Evolutionary conservation across 192 early-diverging fungal species (phyloP), one percentile per base, ranked within the genome.

Genomic region (Backusella liffmaniae): DNA sequence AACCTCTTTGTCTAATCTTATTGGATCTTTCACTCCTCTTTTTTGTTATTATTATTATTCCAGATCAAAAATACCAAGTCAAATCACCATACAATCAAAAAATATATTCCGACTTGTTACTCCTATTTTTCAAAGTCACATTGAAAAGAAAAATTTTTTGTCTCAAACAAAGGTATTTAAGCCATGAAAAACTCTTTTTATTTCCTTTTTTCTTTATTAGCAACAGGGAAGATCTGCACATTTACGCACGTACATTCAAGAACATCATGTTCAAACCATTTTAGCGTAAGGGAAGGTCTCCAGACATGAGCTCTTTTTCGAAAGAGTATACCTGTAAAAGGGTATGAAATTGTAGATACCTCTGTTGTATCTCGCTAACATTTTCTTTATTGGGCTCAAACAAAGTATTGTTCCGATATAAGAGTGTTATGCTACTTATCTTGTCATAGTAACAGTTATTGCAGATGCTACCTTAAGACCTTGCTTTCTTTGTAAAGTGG

Each of bases 201-300:
- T 39, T 34, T 5, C 13, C 1, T 35, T 7, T 76, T 76, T 71
- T 56, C 67, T 76, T 39, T 53, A 42, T 72, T 36, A 32, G 42
- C 66, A 66, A 70, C 65, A 41, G 37, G 67, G 75, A 67, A 68
- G 67, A 49, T 69, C 74, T 76, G 68, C 66, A 37, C 41, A 70
- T 53, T 32, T 67, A 29, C 30, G 62, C 32, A 70, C 16, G 32
- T 49, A 73, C 72, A 73, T 73, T 35, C 72, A 44, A 59, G 72
- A 30, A 59, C 26, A 4, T 35, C 30, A 21, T 62, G 21, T 59
- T 53, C 72, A 59, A 73, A 32, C 21, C 13, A 73, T 29, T 59
- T 70, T 51, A 59, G 72, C 53, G 72, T 73, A 56, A 73, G 72
- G 72, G 72, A 73, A 73, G 53, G 37, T 73, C 72, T 73, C 72